Evolutionary conservation across 768 basidiomycete species (phyloP).

Genomic region (Filobasidium wieringae): DNA sequence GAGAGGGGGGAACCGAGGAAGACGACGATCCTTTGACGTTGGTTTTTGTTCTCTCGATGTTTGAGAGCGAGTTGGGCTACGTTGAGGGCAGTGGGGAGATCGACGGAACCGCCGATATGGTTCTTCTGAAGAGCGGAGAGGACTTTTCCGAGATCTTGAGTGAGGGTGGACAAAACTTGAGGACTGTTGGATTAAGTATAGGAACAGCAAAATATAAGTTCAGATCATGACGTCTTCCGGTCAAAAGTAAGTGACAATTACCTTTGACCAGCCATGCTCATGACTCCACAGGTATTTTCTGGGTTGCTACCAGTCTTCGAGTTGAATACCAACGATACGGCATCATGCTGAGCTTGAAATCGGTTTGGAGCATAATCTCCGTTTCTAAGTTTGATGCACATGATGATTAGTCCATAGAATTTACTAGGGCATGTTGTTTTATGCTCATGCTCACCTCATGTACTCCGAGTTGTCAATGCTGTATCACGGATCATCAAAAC

Average conservation of each 20-base stretch:
- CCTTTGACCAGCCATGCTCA: slow-evolving; percentile 98
- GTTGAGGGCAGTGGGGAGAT: slow-evolving; percentile 80
- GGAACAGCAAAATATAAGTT: background rate
- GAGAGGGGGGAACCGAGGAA: slow-evolving; percentile 70
- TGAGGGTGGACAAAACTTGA: slow-evolving; percentile 90
- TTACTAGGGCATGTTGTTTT: background rate
- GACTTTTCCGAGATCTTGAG: slow-evolving; percentile 87
- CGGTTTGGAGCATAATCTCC: slow-evolving; percentile 43
- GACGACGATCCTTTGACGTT: slow-evolving; percentile 87
- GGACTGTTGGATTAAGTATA: slow-evolving; percentile 51
- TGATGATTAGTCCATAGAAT: background rate
- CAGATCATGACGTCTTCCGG: background rate
- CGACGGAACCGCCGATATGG: slow-evolving; percentile 67
- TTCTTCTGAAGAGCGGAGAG: slow-evolving; percentile 59
- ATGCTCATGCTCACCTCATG: slow-evolving; percentile 51
- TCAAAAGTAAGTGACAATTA: slow-evolving; percentile 29
- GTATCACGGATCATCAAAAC: slow-evolving; percentile 4
- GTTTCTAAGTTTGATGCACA: slow-evolving; percentile 15
- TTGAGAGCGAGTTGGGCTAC: slow-evolving; percentile 93
- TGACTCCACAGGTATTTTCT: slow-evolving; percentile 91
- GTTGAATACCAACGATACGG: slow-evolving; percentile 77
- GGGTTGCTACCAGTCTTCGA: slow-evolving; percentile 92
- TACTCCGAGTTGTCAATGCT: slow-evolving; percentile 90
- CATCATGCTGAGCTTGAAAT: slow-evolving; percentile 82
- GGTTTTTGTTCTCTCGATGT: slow-evolving; percentile 96